Evolutionary conservation across 2,329 filamentous ascomycete species (phyloP), one percentile per base, ranked within the genome.

Genomic region (Verticillium tricorpus): DNA sequence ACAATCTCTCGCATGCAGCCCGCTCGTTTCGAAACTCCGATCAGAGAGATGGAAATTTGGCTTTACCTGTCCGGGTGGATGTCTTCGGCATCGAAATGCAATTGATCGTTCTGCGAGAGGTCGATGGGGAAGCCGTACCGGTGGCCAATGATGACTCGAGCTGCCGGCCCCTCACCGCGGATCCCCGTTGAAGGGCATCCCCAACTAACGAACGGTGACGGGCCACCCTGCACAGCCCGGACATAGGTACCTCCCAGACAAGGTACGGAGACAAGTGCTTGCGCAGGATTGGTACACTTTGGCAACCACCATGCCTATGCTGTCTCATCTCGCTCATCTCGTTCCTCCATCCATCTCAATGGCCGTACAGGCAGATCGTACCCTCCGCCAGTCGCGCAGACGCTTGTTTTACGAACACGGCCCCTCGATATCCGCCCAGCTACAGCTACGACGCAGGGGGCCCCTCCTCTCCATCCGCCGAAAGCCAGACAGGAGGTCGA

Each of bases 171-270:
- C 40, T 39, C 54, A 56, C 37, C 54, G 62, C 62, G 62, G 57
- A 34, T 56, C 62, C 59, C 59, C 60, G 57, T 59, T 52, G 28
- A 39, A 54, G 56, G 19, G 8, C n/a, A 22, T 22, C 45, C 45
- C 45, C 11, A 50, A 12, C 45, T 22, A 50, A 50, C 45, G 19
- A 50, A n/a, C 45, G 22, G n/a, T 25, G 9, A 50, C 57, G 55
- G 59, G 57, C 56, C 28, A 28, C 28, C 57, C 60, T 59, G 57
- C 63, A 63, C 62, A 63, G 63, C 63, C 63, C 58, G 59, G 58
- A 34, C 63, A 58, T 59, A 57, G 57, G 54, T 54, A 55, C 60
- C 40, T 12, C 9, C n/a, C 12, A n/a, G n/a, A 19, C 17, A 50
- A 12, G 45, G 45, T n/a, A 50, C 45, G 17, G n/a, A 14, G 19